Base-by-base conservation (phyloP, 2,329 filamentous ascomycete species). In the Aspergillus sp. region DNA sequence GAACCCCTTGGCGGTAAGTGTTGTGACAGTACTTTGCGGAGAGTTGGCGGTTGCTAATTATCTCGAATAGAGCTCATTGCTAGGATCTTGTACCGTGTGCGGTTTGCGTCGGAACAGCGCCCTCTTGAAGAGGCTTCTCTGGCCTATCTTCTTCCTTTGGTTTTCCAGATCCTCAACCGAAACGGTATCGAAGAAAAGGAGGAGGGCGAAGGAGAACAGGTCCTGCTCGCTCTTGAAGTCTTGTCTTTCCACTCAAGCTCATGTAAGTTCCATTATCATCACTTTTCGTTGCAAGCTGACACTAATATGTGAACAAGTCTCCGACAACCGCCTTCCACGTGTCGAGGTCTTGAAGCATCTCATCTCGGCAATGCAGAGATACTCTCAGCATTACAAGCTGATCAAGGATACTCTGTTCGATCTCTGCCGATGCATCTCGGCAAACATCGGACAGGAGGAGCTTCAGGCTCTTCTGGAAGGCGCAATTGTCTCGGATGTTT, bases 361-460 rank as follows among this genome's bases (percentile, higher is more conserved):
- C 33, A 84, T 95, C 48, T 76, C 75, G 41, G 85, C 90, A 1
- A 94, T 98, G 87, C 88, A 94, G 64, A 80, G 73, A 51, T 95
- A 95, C 66, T 85, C 83, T 41, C 90, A 95, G 62, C 93, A 98
- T 68, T 96, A 96, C 74, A 95, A 95, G 69, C 75, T 90, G 49
- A 83, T 96, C 70, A 95, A 91, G 66, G 93, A 98, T 68, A 95
- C 89, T 60, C 81, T 98, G 53, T 79, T 86, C 46, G 89, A 97
- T 65, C 79, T 94, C 55, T 88, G 88, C 60, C 84, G 90, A 50
- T 90, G 85, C 54, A 79, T 97, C 45, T 86, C 91, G 3, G 83
- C 86, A 2, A 95, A 89, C 59, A 90, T 96, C 55, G 83, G 68
- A 48, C 66, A 76, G 3, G 70, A 78, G 1, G 94, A 98, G 69